phyloP scores from a whole-genome alignment of 108 stramenopile species.

The Nitzschia palea region DNA sequence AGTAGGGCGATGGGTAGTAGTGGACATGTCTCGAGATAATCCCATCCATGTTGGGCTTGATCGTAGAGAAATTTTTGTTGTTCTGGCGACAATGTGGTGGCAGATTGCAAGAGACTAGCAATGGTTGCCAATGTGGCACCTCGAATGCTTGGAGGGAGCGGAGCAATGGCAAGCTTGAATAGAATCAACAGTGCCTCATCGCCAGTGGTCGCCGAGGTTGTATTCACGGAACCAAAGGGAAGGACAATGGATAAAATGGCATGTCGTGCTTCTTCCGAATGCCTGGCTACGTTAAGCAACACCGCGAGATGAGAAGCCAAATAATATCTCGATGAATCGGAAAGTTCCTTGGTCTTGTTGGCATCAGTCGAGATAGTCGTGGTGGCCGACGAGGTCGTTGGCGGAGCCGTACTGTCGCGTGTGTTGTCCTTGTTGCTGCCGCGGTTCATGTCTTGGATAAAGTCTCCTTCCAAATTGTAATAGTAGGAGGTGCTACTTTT shows the following conservation, averaged over 20 bases:
- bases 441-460: not conserved
- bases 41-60: slow-evolving; percentile 64
- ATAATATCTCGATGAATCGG: slow-evolving; percentile 48
- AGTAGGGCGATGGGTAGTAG: slow-evolving; percentile 64
- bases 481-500: slow-evolving; percentile 62
- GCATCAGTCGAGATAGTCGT: slow-evolving; percentile 14
- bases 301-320: slow-evolving; percentile 45
- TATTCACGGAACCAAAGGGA: slow-evolving; percentile 23
- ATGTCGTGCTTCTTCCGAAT: slow-evolving; percentile 43
- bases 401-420: not conserved
- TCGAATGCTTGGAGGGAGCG: slow-evolving; percentile 52
- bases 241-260: slow-evolving; percentile 52
- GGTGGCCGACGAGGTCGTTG: slow-evolving; percentile 28
- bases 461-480: slow-evolving; percentile 56
- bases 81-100: slow-evolving; percentile 12
- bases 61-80: slow-evolving; percentile 23
- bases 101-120: slow-evolving; percentile 59
- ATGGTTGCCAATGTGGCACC: slow-evolving; percentile 72
- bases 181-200: slow-evolving; percentile 67
- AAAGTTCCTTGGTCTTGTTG: slow-evolving; percentile 57
- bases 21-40: slow-evolving; percentile 70
- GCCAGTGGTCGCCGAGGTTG: slow-evolving; percentile 15
- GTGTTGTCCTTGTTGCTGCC: not conserved
- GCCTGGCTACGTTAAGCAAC: slow-evolving; percentile 58
- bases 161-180: slow-evolving; percentile 63